A percentile compares a stretch with the other conserved stretches of the same genome.
Evolutionary conservation across 768 basidiomycete species (phyloP).

Genomic region (Lactarius indigo): DNA sequence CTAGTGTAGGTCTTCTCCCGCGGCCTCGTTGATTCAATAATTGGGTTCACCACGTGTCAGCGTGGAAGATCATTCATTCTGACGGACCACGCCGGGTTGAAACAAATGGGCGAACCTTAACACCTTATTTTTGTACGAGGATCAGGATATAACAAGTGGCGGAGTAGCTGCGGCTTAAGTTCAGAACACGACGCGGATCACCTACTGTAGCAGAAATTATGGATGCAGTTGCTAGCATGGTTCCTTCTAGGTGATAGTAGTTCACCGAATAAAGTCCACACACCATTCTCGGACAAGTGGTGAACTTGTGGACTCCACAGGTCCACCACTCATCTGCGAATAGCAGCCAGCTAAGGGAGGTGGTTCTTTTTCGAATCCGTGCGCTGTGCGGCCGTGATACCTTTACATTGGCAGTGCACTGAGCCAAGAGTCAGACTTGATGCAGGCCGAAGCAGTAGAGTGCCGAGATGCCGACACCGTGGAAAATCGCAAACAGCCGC

Average conservation of each 20-base stretch:
- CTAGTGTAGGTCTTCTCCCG: not conserved
- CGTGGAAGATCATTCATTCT: not conserved
- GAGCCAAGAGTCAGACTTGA: not conserved
- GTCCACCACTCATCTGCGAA: not conserved
- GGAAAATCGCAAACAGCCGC: not conserved
- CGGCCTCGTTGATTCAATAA: not conserved
- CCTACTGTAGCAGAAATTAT: not conserved
- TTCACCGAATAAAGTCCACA: not conserved
- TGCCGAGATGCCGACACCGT: not conserved
- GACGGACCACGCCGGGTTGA: not conserved
- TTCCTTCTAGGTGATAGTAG: not conserved
- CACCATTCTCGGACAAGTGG: too few relatives aligned
- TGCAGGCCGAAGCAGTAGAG: not conserved
- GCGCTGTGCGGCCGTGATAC: not conserved
- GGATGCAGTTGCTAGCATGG: not conserved
- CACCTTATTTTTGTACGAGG: not conserved
- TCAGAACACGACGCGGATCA: constrained; percentile 2
- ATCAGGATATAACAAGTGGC: not conserved
- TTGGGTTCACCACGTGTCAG: not conserved
- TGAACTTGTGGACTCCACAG: not conserved
- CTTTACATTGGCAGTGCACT: not conserved
- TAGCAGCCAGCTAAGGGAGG: not conserved
- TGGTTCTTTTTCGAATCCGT: not conserved
- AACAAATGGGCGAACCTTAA: not conserved
- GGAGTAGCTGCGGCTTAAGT: not conserved